phyloP scores from a whole-genome alignment of 345 rosid species.

The Abelmoschus esculentus region DNA sequence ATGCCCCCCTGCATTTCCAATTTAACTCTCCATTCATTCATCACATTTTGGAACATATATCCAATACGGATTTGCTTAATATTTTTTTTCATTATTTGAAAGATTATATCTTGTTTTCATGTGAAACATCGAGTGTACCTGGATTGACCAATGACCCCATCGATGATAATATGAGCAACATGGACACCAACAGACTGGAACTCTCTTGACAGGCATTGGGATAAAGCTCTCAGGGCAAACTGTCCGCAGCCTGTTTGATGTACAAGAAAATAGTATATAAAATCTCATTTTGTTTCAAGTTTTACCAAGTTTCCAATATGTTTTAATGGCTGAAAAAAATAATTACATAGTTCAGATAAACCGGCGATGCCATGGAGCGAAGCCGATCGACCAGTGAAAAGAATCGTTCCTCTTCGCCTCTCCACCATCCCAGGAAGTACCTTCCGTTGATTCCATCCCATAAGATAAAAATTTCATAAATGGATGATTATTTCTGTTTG shows the following conservation, averaged over 20 bases:
- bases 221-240: slow-evolving; percentile 75
- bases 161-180: slow-evolving; percentile 78
- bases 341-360: slow-evolving; percentile 75
- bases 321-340: background rate
- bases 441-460: slow-evolving; percentile 21
- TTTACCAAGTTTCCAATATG: background rate
- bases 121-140: slow-evolving; percentile 26
- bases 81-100: too few species aligned
- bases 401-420: slow-evolving; percentile 80
- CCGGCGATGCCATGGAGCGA: slow-evolving; percentile 80
- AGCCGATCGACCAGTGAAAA: slow-evolving; percentile 88
- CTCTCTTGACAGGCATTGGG: slow-evolving; percentile 81
- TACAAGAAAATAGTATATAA: background rate
- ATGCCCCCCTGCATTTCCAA: slow-evolving; percentile 39
- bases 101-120: too few species aligned
- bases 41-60: background rate
- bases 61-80: too few species aligned
- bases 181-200: slow-evolving; percentile 72
- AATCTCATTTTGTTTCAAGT: background rate
- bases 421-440: slow-evolving; percentile 89
- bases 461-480: background rate
- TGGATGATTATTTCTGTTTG: too few species aligned
- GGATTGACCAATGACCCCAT: slow-evolving; percentile 72
- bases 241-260: slow-evolving; percentile 67
- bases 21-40: background rate